Percentiles rank a stretch among this genome's conserved stretches.
Conservation (phyloP, 2,329 filamentous ascomycete genomes). For the Penicillium brasilianum region DNA sequence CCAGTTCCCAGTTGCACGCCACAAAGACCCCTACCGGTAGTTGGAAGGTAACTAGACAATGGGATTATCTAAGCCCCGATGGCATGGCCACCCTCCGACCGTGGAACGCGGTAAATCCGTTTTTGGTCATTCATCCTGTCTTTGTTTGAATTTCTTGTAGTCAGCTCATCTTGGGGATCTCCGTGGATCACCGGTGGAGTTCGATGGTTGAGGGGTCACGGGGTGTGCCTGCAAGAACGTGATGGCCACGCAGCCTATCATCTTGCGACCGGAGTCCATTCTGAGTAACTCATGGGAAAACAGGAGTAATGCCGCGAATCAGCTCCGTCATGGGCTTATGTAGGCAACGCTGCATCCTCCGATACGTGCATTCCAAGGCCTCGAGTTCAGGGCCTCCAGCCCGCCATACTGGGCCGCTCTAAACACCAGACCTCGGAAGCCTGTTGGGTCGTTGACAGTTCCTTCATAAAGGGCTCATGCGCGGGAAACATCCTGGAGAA, state of each 20-base stretch:
- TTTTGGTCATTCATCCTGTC: conserved; percentile 7
- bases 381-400: background rate
- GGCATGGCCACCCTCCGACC: conserved; percentile 19
- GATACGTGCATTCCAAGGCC: conserved; percentile 6
- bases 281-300: background rate
- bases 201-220: conserved; percentile 10
- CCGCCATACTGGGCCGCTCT: background rate
- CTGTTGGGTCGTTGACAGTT: background rate
- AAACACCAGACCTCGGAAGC: conserved; percentile 2
- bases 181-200: background rate
- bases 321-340: background rate
- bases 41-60: background rate
- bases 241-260: conserved; percentile 6
- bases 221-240: conserved; percentile 6
- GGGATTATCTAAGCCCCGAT: conserved; percentile 16
- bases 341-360: conserved; percentile 1
- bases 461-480: conserved; percentile 2
- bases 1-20: background rate
- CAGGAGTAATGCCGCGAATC: conserved; percentile 6
- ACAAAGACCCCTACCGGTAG: background rate
- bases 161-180: background rate
- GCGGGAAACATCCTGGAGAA: conserved; percentile 3
- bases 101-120: conserved; percentile 16
- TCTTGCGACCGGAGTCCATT: background rate
- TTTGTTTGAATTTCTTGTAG: conserved; percentile 3